Evolutionary conservation across 2,329 filamentous ascomycete species (phyloP).

Genomic region (Verticillium dahliae): DNA sequence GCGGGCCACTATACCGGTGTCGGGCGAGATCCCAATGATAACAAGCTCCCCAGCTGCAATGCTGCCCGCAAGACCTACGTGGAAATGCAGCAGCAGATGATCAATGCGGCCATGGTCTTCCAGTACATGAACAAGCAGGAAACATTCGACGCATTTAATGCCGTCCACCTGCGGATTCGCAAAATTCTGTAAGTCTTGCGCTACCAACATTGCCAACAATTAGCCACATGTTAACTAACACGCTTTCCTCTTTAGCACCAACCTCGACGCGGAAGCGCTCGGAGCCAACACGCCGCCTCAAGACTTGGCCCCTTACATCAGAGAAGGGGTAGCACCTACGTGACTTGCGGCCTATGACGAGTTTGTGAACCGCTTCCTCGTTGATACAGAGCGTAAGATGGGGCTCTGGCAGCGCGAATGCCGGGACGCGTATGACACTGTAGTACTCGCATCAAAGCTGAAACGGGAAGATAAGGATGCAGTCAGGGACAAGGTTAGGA

Average conservation of each 20-base stretch:
- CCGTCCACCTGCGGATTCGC: neutral
- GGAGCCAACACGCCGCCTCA: neutral
- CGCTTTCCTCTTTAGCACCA: neutral
- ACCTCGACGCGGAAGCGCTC: neutral
- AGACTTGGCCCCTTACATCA: neutral
- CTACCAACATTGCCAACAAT: neutral
- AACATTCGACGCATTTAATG: neutral
- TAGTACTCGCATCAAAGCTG: neutral
- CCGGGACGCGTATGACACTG: neutral
- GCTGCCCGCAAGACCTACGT: neutral
- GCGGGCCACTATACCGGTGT: neutral
- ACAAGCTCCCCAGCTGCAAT: neutral
- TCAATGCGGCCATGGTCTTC: neutral
- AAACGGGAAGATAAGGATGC: neutral
- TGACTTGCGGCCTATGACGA: neutral
- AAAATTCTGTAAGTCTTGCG: neutral
- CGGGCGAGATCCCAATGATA: neutral
- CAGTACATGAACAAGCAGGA: neutral
- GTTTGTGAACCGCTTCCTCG: neutral
- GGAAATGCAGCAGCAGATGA: neutral
- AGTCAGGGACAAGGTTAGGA: neutral
- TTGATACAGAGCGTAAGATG: neutral
- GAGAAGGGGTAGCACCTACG: neutral
- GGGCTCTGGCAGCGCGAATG: neutral
- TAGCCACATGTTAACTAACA: neutral